A percentile compares a stretch with the other conserved stretches of the same genome.
These are phyloP conservation scores for Babesia ovis DNA, from an alignment of 169 alveolate genomes.

Conservation along the genomic window DNA sequence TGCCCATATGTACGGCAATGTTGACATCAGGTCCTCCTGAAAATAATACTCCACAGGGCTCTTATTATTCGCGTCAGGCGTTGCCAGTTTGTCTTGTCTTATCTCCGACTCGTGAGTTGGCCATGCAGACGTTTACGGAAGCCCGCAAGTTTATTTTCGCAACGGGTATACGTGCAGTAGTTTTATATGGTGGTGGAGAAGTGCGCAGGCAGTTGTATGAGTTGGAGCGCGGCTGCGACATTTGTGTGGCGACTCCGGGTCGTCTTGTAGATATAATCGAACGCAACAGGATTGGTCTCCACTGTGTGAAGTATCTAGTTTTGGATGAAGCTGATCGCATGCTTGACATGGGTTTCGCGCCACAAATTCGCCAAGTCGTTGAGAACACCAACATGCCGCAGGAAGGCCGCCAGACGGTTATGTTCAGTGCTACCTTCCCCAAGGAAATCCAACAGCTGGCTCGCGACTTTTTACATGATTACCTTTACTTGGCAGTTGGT, in stretches of 20 bases:
- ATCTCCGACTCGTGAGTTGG: constrained; percentile 76
- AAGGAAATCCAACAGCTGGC: constrained; percentile 90
- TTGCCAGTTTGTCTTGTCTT: constrained; percentile 73
- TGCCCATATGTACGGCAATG: constrained; percentile 93
- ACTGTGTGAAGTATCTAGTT: constrained; percentile 83
- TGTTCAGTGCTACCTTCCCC: constrained; percentile 93
- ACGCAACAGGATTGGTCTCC: constrained; percentile 75
- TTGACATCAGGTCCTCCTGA: constrained; percentile 84
- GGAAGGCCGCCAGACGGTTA: constrained; percentile 85
- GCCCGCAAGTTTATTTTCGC: constrained; percentile 87
- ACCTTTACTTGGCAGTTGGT: constrained; percentile 88
- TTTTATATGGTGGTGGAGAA: constrained; percentile 91
- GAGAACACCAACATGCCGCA: constrained; percentile 81
- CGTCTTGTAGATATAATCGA: constrained; percentile 89
- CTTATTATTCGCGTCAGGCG: constrained; percentile 65
- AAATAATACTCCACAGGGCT: constrained; percentile 16
- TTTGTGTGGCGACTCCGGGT: constrained; percentile 97
- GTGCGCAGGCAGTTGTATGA: constrained; percentile 86
- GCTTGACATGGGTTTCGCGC: constrained; percentile 95
- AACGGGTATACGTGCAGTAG: constrained; percentile 90
- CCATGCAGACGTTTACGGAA: constrained; percentile 85
- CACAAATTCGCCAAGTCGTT: constrained; percentile 85
- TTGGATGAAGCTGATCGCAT: constrained; percentile 95
- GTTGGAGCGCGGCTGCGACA: constrained; percentile 92
- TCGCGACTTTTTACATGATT: constrained; percentile 83